Base-by-base conservation (phyloP, 1,284 basidiomycete genomes). In the Puccinia horiana region DNA sequence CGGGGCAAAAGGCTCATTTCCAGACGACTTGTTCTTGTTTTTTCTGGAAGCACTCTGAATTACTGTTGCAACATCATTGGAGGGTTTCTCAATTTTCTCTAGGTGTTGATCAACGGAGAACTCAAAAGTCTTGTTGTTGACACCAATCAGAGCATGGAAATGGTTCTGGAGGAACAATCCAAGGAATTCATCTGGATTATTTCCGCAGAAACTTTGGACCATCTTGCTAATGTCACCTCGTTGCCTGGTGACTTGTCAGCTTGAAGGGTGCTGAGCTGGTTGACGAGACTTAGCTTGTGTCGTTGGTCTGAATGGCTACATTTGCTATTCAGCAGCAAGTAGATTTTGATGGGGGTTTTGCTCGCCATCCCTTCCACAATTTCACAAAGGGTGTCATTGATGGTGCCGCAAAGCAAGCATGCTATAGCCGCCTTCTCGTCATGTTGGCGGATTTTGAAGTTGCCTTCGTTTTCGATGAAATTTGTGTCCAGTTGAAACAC, bases 91-190 rank as follows among this genome's bases (percentile, higher is more conserved):
- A 1, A 8, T 32, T 3, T 29, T 18, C 14, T 63, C 58, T 12
- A 63, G 58, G 4, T 63, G 29, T 35, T 63, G 58, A 14, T 63
- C 32, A 32, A 63, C 58, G 2, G 29, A 32, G 69, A 72, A 72
- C 32, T 72, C 69, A 52, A 72, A 72, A 2, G 67, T 69, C 26
- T 69, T 69, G 1, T 20, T n/a, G n/a, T 69, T 40, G 18, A 69
- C 67, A n/a, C 69, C 44, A 18, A 35, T 11, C 6, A 44, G 69
- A 4, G 69, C n/a, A 4, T 20, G 9, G 32, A 72, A 49, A 16
- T 1, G 3, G 26, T 42, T 35, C 47, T 72, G 44, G 3, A 72
- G 26, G 2, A 72, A 4, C 18, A 72, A 8, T 3, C 69, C 69
- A 18, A 16, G 49, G 20, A 14, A 14, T 52, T 52, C 49, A 52